Percentiles rank a stretch among this genome's conserved stretches.
These are phyloP conservation scores for Zymoseptoria brevis DNA, from an alignment of 2,329 filamentous ascomycete species.

Conservation along the genomic window DNA sequence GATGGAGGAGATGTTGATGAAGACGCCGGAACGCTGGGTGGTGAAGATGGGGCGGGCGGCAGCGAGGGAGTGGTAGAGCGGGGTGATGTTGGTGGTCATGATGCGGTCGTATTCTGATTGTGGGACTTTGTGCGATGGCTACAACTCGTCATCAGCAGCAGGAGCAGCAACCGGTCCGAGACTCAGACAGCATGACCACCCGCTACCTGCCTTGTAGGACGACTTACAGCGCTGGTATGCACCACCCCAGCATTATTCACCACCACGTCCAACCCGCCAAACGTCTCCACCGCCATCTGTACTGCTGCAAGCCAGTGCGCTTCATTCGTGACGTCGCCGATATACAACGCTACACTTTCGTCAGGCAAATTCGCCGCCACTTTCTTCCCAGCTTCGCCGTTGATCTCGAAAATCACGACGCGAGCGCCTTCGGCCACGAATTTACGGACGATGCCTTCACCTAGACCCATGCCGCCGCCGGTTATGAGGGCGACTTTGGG, in stretches of 20 bases:
- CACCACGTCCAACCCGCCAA: conserved; percentile 21
- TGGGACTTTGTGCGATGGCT: conserved; percentile 24
- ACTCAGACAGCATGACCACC: too few relatives aligned
- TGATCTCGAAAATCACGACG: conserved; percentile 25
- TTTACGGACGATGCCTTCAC: conserved; percentile 25
- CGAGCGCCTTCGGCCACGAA: conserved; percentile 25
- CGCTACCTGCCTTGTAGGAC: too few relatives aligned
- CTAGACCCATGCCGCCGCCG: conserved; percentile 25
- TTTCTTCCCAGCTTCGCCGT: too few relatives aligned
- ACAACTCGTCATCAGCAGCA: not conserved
- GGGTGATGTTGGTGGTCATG: conserved; percentile 28
- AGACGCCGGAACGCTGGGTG: conserved; percentile 17
- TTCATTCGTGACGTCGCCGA: conserved; percentile 22
- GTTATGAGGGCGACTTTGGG: conserved; percentile 22
- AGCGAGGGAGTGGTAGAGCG: conserved; percentile 26
- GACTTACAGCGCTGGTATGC: conserved; percentile 13
- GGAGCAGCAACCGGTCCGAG: too few relatives aligned
- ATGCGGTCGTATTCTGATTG: conserved; percentile 27
- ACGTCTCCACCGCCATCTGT: conserved; percentile 15
- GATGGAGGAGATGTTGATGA: conserved; percentile 26
- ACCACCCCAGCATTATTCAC: conserved; percentile 23
- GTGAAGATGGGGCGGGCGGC: conserved; percentile 27
- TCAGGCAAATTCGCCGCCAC: too few relatives aligned
- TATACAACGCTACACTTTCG: conserved; percentile 5
- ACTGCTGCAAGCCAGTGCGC: conserved; percentile 23